Evolutionary conservation across 1,284 basidiomycete species (phyloP).

Genomic region (Ceratobasidium sp.): DNA sequence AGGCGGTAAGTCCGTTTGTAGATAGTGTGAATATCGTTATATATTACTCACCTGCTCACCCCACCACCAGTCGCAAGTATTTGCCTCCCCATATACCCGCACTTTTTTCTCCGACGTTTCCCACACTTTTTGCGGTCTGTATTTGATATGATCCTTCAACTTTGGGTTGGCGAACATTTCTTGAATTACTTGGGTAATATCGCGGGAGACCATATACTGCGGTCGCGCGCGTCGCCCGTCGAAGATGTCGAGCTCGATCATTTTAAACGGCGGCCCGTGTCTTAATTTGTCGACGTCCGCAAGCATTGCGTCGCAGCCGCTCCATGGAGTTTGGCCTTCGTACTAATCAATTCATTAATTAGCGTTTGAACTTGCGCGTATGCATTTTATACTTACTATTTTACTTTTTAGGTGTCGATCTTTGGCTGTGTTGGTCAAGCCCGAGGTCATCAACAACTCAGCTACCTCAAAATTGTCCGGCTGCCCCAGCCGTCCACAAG

Average conservation of each 20-base stretch:
- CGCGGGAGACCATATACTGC: slow-evolving; percentile 8
- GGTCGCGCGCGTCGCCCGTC: background rate
- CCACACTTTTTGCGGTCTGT: background rate
- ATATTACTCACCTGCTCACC: slow-evolving; percentile 4
- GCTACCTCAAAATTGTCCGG: background rate
- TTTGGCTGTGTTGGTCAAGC: background rate
- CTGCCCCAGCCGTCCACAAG: background rate
- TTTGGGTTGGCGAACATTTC: background rate
- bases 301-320: background rate
- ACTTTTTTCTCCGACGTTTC: background rate
- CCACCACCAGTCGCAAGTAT: slow-evolving; percentile 11
- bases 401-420: slow-evolving; percentile 7
- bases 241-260: background rate
- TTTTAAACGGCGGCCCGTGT: background rate
- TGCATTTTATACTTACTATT: slow-evolving; percentile 5
- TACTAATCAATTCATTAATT: slow-evolving; percentile 5
- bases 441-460: slow-evolving; percentile 3
- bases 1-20: background rate
- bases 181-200: background rate
- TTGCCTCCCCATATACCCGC: background rate
- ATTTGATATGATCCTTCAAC: slow-evolving; percentile 8
- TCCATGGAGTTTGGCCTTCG: slow-evolving; percentile 2
- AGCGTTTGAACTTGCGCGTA: background rate
- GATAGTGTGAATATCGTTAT: too few species aligned
- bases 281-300: slow-evolving; percentile 3